phyloP scores from a whole-genome alignment of 129 eudicot species.

The sunflower (Helianthus annuus) region DNA sequence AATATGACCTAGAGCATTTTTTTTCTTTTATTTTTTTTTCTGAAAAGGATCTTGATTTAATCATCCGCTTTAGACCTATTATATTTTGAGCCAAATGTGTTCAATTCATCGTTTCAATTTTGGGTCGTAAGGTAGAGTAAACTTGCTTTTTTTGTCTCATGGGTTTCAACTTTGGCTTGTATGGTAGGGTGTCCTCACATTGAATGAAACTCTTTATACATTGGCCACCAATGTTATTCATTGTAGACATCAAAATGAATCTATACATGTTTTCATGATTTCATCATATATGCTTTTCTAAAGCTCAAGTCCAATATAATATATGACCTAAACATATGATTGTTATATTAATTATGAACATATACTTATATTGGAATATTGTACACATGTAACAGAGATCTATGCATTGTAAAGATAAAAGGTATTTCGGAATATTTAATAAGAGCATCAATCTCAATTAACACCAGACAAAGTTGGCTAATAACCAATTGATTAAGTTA shows the following conservation, averaged over 20 bases:
- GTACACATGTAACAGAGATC: constrained; percentile 1
- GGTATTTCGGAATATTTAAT: neutral
- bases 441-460: constrained; percentile 30
- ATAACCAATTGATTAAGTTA: neutral
- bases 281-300: neutral
- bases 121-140: no score
- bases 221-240: neutral
- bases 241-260: neutral
- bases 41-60: no score
- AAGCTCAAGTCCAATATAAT: neutral
- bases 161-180: constrained; percentile 18
- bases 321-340: neutral
- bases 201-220: neutral
- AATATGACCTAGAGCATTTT: no score
- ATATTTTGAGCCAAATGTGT: no score
- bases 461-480: constrained; percentile 16
- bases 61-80: no score
- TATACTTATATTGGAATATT: constrained; percentile 8
- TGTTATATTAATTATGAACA: neutral
- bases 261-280: neutral
- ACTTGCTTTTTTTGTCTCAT: neutral
- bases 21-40: no score
- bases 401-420: constrained; percentile 10
- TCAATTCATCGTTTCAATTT: no score
- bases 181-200: constrained; percentile 12